Base-by-base conservation (phyloP, 164 flowering plant species). In the Tetracentron sinense region DNA sequence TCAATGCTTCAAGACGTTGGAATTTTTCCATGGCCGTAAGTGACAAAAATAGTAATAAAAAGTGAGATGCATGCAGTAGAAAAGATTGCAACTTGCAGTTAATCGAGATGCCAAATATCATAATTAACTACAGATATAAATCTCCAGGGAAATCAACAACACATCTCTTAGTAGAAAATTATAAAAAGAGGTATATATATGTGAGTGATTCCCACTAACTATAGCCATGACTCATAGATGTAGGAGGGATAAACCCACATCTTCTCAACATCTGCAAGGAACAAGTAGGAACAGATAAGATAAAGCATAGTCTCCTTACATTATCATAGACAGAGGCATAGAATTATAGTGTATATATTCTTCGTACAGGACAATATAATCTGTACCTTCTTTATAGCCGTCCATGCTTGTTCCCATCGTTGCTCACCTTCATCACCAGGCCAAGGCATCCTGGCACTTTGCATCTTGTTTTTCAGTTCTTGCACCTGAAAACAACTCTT, bases 321-420 rank as follows among this genome's bases (percentile, higher is more conserved):
- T 22, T 22, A 49, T 6, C 22, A 49, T 4, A 19, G 25, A 49
- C n/a, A 20, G 53, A 19, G n/a, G n/a, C 16, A 19, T n/a, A 49
- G 12, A 4, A 49, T 3, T 14, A 20, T 49, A 3, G 23, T 7
- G n/a, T n/a, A 49, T 22, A 49, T n/a, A n/a, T 49, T n/a, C n/a
- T 22, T 28, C 23, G n/a, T 22, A 15, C 0, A 15, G 11, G 25
- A 23, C 60, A 54, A 22, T 46, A 17, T 7, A 27, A 10, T 23
- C 35, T 56, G 61, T 57, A 87, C 98, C 94, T 85, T 93, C 74
- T 93, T 93, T 69, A 93, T 85, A 58, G 98, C 96, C 74, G 66
- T 75, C 98, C 97, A 93, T 69, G 98, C 98, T 77, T 88, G 94
- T 61, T 87, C 83, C 98, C 98, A 93, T 59, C 94, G 69, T 61